Evolutionary conservation across 805 yeast genomes (phyloP).

Genomic region (Candida tibetensis): DNA sequence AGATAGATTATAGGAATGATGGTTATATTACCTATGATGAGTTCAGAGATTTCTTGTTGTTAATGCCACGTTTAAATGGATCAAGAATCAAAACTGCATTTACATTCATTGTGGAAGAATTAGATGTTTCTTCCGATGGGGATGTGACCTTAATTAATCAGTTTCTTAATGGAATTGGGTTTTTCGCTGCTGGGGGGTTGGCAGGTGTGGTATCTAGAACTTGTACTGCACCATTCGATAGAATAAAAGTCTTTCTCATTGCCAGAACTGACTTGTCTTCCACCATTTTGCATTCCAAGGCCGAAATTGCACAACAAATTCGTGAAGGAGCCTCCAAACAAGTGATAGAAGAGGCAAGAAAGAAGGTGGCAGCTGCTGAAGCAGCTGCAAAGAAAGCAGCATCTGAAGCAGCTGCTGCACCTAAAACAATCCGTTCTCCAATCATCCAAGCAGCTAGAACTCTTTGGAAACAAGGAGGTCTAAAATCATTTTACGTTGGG

Average conservation of each 20-base stretch:
- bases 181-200: slow-evolving; percentile 89
- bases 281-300: slow-evolving; percentile 59
- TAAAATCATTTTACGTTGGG: slow-evolving; percentile 87
- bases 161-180: slow-evolving; percentile 80
- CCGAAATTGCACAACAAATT: slow-evolving; percentile 36
- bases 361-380: slow-evolving; percentile 26
- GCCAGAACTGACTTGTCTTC: slow-evolving; percentile 84
- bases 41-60: slow-evolving; percentile 76
- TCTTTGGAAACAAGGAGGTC: slow-evolving; percentile 84
- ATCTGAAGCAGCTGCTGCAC: slow-evolving; percentile 34
- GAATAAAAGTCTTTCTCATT: slow-evolving; percentile 89
- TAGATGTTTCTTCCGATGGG: slow-evolving; percentile 84
- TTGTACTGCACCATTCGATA: slow-evolving; percentile 94
- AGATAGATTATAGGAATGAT: slow-evolving; percentile 52
- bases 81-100: slow-evolving; percentile 80
- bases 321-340: slow-evolving; percentile 35
- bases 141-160: slow-evolving; percentile 84
- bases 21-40: slow-evolving; percentile 80
- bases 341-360: slow-evolving; percentile 33
- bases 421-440: slow-evolving; percentile 61
- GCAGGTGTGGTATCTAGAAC: slow-evolving; percentile 96
- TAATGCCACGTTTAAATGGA: slow-evolving; percentile 79
- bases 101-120: slow-evolving; percentile 71
- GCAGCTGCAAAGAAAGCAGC: slow-evolving; percentile 26
- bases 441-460: slow-evolving; percentile 75